Evolutionary conservation across 805 yeast genomes (phyloP), one percentile per base, ranked within the genome.

Genomic region (Sugiyamaella boreocaroliniensis): DNA sequence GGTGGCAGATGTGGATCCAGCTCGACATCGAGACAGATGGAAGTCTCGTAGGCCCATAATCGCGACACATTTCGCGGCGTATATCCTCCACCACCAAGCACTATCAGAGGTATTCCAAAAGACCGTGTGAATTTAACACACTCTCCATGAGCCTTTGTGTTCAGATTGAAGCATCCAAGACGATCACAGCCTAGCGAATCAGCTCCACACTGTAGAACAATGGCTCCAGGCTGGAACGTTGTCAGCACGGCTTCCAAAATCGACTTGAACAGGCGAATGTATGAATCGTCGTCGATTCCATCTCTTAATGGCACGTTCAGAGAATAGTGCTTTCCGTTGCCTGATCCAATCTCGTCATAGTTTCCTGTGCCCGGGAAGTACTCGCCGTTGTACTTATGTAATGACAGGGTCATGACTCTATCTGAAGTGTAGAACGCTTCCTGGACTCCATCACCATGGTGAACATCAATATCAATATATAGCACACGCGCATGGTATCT

Each of bases 131-230:
- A 92, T 61, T 85, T 82, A 49, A 92, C 88, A 74, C 99, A 93
- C 69, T 92, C 95, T 42, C 97, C 98, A 68, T 95, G 99, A 0
- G 97, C 98, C 52, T 75, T 76, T 80, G 92, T 90, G 52, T 93
- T 88, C 57, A 93, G 78, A 67, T 95, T 93, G 74, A 95, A 95
- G 64, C 97, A 88, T 32, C 99, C 99, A 54, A 95, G 75, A 61
- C 96, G 79, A 73, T 93, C 99, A 43, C 97, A 96, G 42, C 95
- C 89, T 49, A 93, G 76, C 1, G 98, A 90, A 68, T 93, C 99
- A 29, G 97, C 99, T 47, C 99, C 99, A 74, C 97, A 89, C 71
- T 93, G 99, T 58, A 90, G 80, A n/a, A 93, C 97, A 56, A 93
- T 85, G 0, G 96, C 97, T 8, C 95, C 82, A 1, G 99, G 99